Evolutionary conservation across 192 early-diverging fungal genomes (phyloP), one percentile per base, ranked within the genome.

Genomic region (Coemansia sp.): DNA sequence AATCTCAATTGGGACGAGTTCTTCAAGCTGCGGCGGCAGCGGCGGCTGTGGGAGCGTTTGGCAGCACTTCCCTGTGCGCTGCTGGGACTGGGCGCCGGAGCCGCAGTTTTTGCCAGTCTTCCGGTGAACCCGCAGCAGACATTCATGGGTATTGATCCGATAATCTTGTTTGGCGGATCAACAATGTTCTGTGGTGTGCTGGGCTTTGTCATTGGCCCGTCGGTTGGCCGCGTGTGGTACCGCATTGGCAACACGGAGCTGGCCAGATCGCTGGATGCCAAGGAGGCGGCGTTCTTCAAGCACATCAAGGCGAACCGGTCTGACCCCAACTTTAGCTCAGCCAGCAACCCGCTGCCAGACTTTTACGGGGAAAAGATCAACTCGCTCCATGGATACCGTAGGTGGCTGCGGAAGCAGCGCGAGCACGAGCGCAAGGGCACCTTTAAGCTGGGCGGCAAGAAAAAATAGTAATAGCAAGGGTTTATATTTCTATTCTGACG

Each of bases 281-380:
- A 70, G 61, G 80, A 81, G 44, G 61, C 52, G 7, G 82, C 80
- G 54, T 88, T 88, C 56, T 87, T 82, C 62, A 71, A 81, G 24
- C 87, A 85, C 33, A 70, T 91, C 34, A 72, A 67, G 53, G 72
- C 64, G 23, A 87, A 91, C 63, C 66, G 89, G 10, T 86, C 87
- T 5, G 85, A 89, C 41, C 84, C 89, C 12, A 66, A 73, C 27
- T 68, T 84, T 25, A 83, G 87, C 56, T 88, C 86, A 9, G 70
- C 86, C 9, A 79, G 82, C 53, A 88, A 91, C 69, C 88, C 88
- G 52, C 80, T 93, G 57, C 93, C 93, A 15, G 91, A 94, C 79
- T 96, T 87, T 67, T 96, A 94, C 61, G 92, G 91, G 40, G 93
- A 96, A 61, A 93, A 91, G 65, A 91, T 97, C 75, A 85, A 86